A percentile compares a stretch with the other conserved stretches of the same genome.
phyloP scores from a whole-genome alignment of 257 asterid species.

The Vinca minor region DNA sequence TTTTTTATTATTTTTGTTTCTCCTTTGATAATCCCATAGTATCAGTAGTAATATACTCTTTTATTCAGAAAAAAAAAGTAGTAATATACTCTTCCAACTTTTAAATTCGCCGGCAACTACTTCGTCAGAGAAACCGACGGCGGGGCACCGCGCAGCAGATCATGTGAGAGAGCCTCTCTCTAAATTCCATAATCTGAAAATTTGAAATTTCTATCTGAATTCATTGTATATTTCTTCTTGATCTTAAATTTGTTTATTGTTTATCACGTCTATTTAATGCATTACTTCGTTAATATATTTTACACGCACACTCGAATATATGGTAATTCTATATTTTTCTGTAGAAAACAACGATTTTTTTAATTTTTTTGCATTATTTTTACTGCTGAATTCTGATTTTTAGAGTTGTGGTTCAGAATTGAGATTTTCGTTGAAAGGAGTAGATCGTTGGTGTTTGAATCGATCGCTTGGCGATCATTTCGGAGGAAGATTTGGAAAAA shows the following conservation, averaged over 20 bases:
- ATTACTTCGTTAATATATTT: not conserved
- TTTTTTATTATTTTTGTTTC: conserved; percentile 15
- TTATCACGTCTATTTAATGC: not conserved
- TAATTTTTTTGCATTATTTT: not conserved
- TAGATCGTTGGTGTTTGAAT: conserved; percentile 41
- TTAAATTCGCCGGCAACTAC: conserved; percentile 17
- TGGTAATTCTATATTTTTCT: conserved; percentile 7
- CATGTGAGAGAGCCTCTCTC: conserved; percentile 1
- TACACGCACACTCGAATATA: not conserved
- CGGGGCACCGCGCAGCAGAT: conserved; percentile 9
- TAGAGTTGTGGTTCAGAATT: conserved; percentile 16
- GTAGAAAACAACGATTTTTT: not conserved
- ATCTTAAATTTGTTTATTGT: conserved; percentile 4
- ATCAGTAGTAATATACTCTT: too few relatives aligned
- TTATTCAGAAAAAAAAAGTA: too few relatives aligned
- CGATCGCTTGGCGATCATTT: conserved; percentile 23
- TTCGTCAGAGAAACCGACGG: not conserved
- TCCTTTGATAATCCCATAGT: conserved; percentile 33
- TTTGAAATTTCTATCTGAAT: not conserved
- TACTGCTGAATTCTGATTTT: not conserved
- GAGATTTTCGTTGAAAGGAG: conserved; percentile 28
- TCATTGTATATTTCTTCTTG: conserved; percentile 1
- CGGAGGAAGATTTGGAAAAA: conserved; percentile 20
- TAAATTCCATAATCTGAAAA: not conserved
- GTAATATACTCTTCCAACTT: not conserved